Conservation (phyloP, 2,329 filamentous ascomycete species). For the Alternaria atra region DNA sequence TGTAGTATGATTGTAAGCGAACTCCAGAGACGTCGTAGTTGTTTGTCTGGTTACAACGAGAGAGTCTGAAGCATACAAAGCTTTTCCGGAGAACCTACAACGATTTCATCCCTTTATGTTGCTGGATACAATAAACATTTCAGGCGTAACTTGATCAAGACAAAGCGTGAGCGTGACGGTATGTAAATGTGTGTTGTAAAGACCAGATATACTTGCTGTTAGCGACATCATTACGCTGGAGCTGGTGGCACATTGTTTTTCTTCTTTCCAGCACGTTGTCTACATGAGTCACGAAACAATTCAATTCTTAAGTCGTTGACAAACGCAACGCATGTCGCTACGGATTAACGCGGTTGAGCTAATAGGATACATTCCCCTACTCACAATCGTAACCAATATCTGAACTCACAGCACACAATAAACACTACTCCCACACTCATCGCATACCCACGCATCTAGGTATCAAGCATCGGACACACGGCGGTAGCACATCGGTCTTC, state of each 20-base stretch:
- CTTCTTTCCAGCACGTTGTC: background rate
- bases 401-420: no score
- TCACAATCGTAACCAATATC: no score
- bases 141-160: background rate
- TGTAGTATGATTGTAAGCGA: background rate
- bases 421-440: no score
- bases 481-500: no score
- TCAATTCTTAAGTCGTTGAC: no score
- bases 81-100: background rate
- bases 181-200: background rate
- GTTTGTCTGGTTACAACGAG: background rate
- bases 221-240: background rate
- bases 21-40: background rate
- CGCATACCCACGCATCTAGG: no score
- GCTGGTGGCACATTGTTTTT: no score
- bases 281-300: background rate
- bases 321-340: no score
- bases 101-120: background rate
- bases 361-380: no score
- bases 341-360: no score
- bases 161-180: background rate
- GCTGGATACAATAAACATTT: background rate
- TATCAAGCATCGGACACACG: no score
- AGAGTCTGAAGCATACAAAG: background rate
- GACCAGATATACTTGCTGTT: background rate